Conservation (phyloP, 169 alveolate genomes). For the Plasmodium malariae region DNA sequence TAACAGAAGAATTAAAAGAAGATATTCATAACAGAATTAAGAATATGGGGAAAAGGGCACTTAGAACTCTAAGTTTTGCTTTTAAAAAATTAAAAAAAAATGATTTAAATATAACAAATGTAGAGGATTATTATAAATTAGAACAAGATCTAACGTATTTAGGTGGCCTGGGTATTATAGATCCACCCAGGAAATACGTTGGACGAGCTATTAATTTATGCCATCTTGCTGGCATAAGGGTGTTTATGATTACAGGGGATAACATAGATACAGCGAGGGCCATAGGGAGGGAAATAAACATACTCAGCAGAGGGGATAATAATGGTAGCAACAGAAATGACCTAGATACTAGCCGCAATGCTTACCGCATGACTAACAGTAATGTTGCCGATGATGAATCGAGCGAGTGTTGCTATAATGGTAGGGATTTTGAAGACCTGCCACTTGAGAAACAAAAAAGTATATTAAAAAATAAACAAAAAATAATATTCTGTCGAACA, state of each 20-base stretch:
- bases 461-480: constrained; percentile 89
- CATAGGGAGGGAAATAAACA: constrained; percentile 96
- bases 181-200: constrained; percentile 99
- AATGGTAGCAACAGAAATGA: constrained; percentile 15
- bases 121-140: constrained; percentile 84
- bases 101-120: constrained; percentile 79
- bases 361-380: neutral
- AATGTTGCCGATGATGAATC: constrained; percentile 42
- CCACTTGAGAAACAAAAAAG: constrained; percentile 85
- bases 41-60: constrained; percentile 92
- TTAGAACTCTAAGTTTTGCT: constrained; percentile 91
- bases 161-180: constrained; percentile 97
- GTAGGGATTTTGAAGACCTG: constrained; percentile 94
- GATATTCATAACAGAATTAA: constrained; percentile 87
- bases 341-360: neutral
- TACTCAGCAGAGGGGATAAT: constrained; percentile 79
- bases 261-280: constrained; percentile 98
- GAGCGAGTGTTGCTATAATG: constrained; percentile 91
- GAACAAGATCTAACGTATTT: constrained; percentile 93
- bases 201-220: constrained; percentile 93
- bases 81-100: constrained; percentile 76
- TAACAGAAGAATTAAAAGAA: constrained; percentile 87
- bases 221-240: constrained; percentile 98
- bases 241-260: constrained; percentile 99
- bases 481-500: constrained; percentile 98